Percentiles rank a stretch among this genome's conserved stretches.
Evolutionary conservation across 345 rosid genomes (phyloP).

Genomic region (Excoecaria cochinchinensis): DNA sequence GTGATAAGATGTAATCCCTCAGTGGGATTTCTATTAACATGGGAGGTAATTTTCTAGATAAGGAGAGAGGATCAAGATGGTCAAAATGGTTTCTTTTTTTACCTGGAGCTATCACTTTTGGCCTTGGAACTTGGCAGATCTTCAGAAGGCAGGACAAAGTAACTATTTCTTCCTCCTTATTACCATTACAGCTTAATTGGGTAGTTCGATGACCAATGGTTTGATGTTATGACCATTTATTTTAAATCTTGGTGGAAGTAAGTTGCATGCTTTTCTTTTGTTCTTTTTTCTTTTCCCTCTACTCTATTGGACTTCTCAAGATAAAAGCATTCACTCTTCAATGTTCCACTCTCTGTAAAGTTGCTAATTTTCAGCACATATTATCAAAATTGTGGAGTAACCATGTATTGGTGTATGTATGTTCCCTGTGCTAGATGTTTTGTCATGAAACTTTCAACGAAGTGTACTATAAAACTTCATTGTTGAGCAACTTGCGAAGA

Average conservation of each 20-base stretch:
- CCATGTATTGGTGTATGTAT: no score
- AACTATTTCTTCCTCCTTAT: not conserved
- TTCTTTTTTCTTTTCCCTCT: not conserved
- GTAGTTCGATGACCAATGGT: not conserved
- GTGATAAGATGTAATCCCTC: not conserved
- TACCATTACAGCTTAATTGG: not conserved
- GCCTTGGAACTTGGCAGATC: slow-evolving; percentile 98
- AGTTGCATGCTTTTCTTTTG: not conserved
- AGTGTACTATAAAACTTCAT: not conserved
- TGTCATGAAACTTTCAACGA: not conserved
- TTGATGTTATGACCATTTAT: not conserved
- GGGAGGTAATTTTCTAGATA: not conserved
- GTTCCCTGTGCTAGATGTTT: no score
- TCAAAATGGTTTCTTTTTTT: slow-evolving; percentile 69
- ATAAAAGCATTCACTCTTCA: not conserved
- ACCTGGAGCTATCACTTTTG: slow-evolving; percentile 88
- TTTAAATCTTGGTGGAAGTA: not conserved
- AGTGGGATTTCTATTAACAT: not conserved
- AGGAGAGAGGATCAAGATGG: slow-evolving; percentile 49
- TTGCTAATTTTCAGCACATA: no score
- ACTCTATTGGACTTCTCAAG: not conserved
- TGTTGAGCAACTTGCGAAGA: not conserved
- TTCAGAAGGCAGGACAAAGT: slow-evolving; percentile 94
- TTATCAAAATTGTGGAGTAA: no score
- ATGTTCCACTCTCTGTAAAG: not conserved